Evolutionary conservation across 768 basidiomycete species (phyloP).

Genomic region (Rhodosporidiobolus sp.): DNA sequence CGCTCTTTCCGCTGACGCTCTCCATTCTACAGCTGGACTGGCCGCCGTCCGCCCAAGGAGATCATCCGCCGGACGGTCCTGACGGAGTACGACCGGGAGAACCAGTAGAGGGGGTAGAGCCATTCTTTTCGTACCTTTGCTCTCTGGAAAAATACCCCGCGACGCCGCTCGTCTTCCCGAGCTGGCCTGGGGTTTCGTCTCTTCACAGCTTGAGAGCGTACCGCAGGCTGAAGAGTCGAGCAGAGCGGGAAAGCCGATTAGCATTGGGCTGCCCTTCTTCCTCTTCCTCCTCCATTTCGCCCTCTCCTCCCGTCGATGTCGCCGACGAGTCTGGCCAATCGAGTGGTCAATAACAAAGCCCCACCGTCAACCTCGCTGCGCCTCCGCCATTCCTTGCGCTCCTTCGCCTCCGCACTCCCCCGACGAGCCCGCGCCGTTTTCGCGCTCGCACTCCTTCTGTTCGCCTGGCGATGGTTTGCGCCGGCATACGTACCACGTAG

Average conservation of each 20-base stretch:
- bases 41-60: constrained; percentile 37
- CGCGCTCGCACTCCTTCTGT: constrained; percentile 4
- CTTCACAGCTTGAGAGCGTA: not conserved
- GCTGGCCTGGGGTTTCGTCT: too few species aligned
- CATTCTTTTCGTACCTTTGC: too few species aligned
- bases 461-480: not conserved
- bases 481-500: not conserved
- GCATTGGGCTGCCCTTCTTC: not conserved
- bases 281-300: not conserved
- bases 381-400: not conserved
- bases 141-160: too few species aligned
- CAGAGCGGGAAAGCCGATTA: not conserved
- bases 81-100: constrained; percentile 37
- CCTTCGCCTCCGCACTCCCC: not conserved
- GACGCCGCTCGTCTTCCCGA: too few species aligned
- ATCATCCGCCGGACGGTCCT: constrained; percentile 35
- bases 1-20: not conserved
- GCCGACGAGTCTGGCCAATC: constrained; percentile 7
- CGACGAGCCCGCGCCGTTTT: constrained; percentile 3
- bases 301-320: not conserved
- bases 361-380: not conserved
- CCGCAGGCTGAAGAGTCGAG: too few species aligned
- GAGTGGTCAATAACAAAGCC: not conserved
- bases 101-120: not conserved
- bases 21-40: constrained; percentile 39